These are phyloP conservation scores for Hymenoscyphus salicellus DNA, from an alignment of 2,329 filamentous ascomycete species.

Conservation along the genomic window DNA sequence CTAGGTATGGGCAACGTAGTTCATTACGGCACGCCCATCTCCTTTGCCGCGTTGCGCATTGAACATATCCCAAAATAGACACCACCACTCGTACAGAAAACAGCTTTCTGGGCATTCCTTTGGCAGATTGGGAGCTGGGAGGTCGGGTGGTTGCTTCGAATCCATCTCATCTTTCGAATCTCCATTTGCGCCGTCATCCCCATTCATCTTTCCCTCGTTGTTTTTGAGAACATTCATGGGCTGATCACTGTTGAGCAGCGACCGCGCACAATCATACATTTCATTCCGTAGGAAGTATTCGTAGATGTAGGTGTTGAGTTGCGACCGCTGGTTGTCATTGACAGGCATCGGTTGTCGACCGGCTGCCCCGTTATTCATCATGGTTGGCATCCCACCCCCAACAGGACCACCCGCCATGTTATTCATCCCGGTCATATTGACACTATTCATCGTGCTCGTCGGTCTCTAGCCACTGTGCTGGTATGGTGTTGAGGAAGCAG, in stretches of 20 bases:
- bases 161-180: conserved; percentile 77
- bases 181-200: conserved; percentile 76
- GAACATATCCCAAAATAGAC: conserved; percentile 95
- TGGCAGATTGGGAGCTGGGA: conserved; percentile 71
- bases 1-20: conserved; percentile 81
- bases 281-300: conserved; percentile 85
- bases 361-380: conserved; percentile 63
- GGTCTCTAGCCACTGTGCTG: neutral
- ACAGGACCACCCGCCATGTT: conserved; percentile 61
- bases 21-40: conserved; percentile 61
- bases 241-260: conserved; percentile 64
- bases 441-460: conserved; percentile 35
- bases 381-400: conserved; percentile 52
- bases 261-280: conserved; percentile 79
- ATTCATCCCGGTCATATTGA: conserved; percentile 63
- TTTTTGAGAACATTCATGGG: conserved; percentile 65
- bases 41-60: conserved; percentile 71
- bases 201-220: conserved; percentile 68
- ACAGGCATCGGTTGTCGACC: conserved; percentile 35
- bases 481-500: conserved; percentile 6
- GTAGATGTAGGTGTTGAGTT: conserved; percentile 85
- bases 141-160: conserved; percentile 71
- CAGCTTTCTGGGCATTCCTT: conserved; percentile 65
- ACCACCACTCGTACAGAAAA: conserved; percentile 97
- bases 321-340: conserved; percentile 45